Conservation (phyloP, 768 basidiomycete genomes). For the Podaxis mareebaensis region DNA sequence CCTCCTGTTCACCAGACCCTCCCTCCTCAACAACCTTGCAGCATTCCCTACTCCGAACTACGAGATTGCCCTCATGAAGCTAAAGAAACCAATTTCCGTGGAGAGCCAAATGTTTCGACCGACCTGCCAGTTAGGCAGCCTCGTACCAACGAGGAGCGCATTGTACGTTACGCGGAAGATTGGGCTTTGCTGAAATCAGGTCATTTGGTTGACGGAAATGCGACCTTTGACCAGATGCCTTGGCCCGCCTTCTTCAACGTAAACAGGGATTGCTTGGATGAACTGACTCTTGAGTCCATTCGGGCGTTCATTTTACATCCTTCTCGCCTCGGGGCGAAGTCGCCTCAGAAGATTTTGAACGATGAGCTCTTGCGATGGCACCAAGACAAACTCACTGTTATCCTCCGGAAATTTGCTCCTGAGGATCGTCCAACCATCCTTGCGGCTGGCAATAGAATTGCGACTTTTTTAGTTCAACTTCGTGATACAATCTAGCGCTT, state of each 20-base stretch:
- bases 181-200: slow-evolving; percentile 1
- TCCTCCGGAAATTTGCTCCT: background rate
- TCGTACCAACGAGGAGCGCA: background rate
- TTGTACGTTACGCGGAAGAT: background rate
- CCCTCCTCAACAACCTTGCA: background rate
- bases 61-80: background rate
- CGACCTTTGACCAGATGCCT: slow-evolving; percentile 2
- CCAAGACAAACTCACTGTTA: background rate
- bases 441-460: background rate
- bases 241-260: slow-evolving; percentile 7
- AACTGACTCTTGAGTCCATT: background rate
- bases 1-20: background rate
- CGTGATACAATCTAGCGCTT: background rate
- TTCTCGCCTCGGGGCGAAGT: background rate
- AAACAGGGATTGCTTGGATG: background rate
- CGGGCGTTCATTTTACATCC: background rate
- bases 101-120: background rate
- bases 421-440: background rate
- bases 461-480: background rate
- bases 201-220: background rate
- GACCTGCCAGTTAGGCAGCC: background rate
- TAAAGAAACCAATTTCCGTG: background rate
- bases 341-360: background rate
- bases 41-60: background rate
- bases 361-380: slow-evolving; percentile 4